These are phyloP conservation scores for Erythrophleum fordii DNA, from an alignment of 306 rosid genomes.

Conservation along the genomic window DNA sequence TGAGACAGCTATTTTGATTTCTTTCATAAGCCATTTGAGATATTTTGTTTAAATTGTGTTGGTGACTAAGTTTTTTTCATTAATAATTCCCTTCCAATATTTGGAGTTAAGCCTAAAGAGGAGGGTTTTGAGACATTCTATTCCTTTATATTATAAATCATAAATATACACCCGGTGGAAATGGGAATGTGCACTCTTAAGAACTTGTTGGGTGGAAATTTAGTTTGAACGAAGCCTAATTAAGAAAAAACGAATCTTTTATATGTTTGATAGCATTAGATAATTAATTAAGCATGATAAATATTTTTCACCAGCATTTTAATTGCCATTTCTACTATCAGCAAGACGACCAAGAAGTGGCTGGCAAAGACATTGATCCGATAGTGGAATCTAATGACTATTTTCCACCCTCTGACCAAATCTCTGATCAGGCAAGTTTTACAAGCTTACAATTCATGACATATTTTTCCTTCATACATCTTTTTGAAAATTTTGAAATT, in stretches of 20 bases:
- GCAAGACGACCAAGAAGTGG: neutral
- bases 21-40: too few species aligned
- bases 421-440: neutral
- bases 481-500: neutral
- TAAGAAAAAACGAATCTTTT: neutral
- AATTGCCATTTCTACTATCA: neutral
- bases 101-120: too few species aligned
- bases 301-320: neutral
- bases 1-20: too few species aligned
- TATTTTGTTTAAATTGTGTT: too few species aligned
- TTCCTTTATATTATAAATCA: too few species aligned
- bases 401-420: neutral
- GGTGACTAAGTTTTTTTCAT: too few species aligned
- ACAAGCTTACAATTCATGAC: neutral
- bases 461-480: neutral
- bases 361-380: neutral
- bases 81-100: too few species aligned
- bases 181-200: too few species aligned
- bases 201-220: neutral
- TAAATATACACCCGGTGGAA: too few species aligned
- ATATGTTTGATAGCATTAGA: neutral
- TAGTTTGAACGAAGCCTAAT: too few species aligned
- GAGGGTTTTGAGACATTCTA: too few species aligned
- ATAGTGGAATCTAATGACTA: neutral
- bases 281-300: neutral